Base-by-base conservation (phyloP, 2,329 filamentous ascomycete genomes). In the Proliferodiscus dingleyae region DNA sequence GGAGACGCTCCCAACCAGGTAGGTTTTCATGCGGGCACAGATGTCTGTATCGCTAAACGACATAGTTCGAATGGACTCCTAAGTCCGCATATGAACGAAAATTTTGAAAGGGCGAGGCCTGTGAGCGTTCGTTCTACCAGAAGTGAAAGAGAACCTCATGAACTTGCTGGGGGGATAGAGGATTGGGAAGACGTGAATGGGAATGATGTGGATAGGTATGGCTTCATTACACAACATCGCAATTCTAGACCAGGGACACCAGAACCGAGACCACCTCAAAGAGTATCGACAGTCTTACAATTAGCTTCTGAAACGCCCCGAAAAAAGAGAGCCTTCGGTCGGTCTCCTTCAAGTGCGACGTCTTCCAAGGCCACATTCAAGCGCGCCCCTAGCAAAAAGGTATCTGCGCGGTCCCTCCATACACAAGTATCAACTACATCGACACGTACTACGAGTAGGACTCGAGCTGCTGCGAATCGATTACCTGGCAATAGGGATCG, bases 111-210 rank as follows among this genome's bases (percentile, higher is more conserved):
- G n/a, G n/a, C n/a, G n/a, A n/a, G 59, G 45, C 49, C 57, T 29
- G 49, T 46, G 4, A 64, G 57, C 37, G 49, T 47, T 4, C 22
- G 52, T 16, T 60, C 60, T 16, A 42, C 37, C 28, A 58, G 41
- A 61, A 66, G 49, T 60, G 62, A 56, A 15, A 49, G 51, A 36
- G 48, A 46, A 32, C 53, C 56, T 39, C 69, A 71, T 49, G 74
- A 80, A 57, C 64, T 75, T 32, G 77, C 76, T 11, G 77, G 78
- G 37, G 77, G 78, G 13, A 68, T 83, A 16, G 81, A 85, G 60
- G 80, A 85, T 57, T 85, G 80, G 80, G 76, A 83, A 56, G 77
- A 84, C 53, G 67, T 85, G 2, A 68, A 80, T 43, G 77, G 73
- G 24, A 70, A 68, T 40, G 75, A 80, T 60, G 76, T 85, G 51